Percentiles rank a stretch among this genome's conserved stretches.
phyloP scores from a whole-genome alignment of 208 protist species.

The Plasmodiophora brassicae region DNA sequence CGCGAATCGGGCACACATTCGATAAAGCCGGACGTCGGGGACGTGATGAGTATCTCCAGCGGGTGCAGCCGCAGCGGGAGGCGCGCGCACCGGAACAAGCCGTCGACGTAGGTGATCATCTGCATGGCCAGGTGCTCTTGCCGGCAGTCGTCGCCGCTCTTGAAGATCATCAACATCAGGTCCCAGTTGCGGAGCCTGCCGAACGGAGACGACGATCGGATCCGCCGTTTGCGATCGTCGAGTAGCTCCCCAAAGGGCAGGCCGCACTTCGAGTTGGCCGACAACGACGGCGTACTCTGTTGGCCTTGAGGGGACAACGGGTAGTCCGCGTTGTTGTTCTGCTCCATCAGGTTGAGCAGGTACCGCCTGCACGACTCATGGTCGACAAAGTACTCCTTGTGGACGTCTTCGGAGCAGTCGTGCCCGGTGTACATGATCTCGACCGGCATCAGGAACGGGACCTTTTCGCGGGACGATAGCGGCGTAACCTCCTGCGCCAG shows the following conservation, averaged over 20 bases:
- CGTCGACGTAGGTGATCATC: constrained; percentile 30
- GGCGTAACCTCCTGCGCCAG: background rate
- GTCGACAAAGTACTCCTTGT: constrained; percentile 22
- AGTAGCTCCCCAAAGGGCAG: constrained; percentile 34
- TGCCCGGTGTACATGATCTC: background rate
- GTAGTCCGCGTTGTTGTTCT: background rate
- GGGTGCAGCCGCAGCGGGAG: constrained; percentile 19
- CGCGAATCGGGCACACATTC: constrained; percentile 13
- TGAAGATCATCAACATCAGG: constrained; percentile 37
- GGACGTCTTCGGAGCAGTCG: background rate
- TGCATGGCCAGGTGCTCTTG: constrained; percentile 43
- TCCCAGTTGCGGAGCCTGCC: constrained; percentile 14
- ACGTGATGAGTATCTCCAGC: constrained; percentile 34
- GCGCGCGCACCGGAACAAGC: background rate
- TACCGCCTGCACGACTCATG: constrained; percentile 16
- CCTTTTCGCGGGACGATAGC: background rate
- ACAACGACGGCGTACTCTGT: background rate
- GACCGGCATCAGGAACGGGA: constrained; percentile 28
- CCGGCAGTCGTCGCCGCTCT: constrained; percentile 38
- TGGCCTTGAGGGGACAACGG: background rate
- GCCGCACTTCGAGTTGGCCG: background rate
- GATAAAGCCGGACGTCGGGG: constrained; percentile 31
- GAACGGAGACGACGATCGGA: constrained; percentile 15
- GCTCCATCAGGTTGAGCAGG: background rate
- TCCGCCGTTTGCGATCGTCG: constrained; percentile 3